Base-by-base conservation (phyloP, 2,329 filamentous ascomycete genomes). In the Fusarium sp. region DNA sequence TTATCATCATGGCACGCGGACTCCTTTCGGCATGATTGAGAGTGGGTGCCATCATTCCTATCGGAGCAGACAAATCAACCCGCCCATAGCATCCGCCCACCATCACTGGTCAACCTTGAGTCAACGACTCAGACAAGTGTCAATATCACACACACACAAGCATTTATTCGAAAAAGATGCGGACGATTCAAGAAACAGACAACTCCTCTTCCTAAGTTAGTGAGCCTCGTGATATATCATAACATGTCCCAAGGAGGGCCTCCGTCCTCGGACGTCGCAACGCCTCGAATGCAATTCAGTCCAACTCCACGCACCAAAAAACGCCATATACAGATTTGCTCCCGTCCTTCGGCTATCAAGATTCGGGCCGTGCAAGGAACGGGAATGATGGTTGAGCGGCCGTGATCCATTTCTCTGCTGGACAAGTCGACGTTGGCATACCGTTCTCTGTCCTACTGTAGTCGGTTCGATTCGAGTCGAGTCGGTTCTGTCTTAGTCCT, bases 401-500 rank as follows among this genome's bases (percentile, higher is more conserved):
- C 58, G 54, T 72, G 41, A 72, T 72, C 66, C 66, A 56, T 64
- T 75, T 37, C 57, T 52, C 70, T 58, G 37, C 58, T 66, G 68
- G 72, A 75, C 72, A 75, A 61, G 59, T 52, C 41, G 72, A 75
- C 72, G 72, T 74, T 74, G 72, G 72, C 65, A 74, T 74, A 75
- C 72, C 72, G 72, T 64, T 67, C 52, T 65, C 66, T 73, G 56
- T 75, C 67, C 59, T 45, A 54, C 48, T 50, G 18, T 45, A n/a
- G 59, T 62, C 18, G 48, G 10, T 52, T 52, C 48, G 48, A 13
- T 32, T 52, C 18, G 45, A 30, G 25, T 45, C 43, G 20, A 45
- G 13, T 27, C 43, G 43, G 37, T 60, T 23, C 27, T 60, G 20
- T 11, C 60, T 82, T 79, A 97, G 80, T 98, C 96, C 74, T 98